These are phyloP conservation scores for Suhomyces prunicola DNA, from an alignment of 805 yeast genomes.

Conservation along the genomic window DNA sequence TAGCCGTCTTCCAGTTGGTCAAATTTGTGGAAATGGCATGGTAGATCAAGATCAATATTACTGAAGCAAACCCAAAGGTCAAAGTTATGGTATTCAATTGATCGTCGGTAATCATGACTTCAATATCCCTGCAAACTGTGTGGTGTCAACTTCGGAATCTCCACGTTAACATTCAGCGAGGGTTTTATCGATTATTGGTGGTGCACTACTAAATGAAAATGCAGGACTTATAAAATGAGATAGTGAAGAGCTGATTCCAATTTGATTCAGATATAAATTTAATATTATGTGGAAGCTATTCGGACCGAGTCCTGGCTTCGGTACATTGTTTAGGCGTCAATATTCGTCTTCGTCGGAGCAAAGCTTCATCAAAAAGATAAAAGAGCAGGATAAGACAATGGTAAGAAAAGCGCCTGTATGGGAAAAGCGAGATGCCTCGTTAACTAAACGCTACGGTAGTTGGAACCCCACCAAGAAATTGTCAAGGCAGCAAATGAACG, in stretches of 20 bases:
- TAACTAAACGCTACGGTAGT: constrained; percentile 57
- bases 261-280: background rate
- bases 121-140: background rate
- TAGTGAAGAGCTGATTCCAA: background rate
- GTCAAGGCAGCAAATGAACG: constrained; percentile 66
- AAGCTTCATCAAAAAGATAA: constrained; percentile 1
- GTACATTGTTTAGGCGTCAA: background rate
- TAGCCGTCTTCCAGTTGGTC: constrained; percentile 11
- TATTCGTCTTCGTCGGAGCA: background rate
- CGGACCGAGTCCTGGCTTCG: background rate
- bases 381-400: constrained; percentile 40
- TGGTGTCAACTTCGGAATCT: constrained; percentile 3
- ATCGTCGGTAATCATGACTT: constrained; percentile 73
- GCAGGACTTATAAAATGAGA: background rate
- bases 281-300: background rate
- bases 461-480: constrained; percentile 71
- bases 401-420: constrained; percentile 45
- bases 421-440: constrained; percentile 64
- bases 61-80: constrained; percentile 67
- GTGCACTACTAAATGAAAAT: background rate
- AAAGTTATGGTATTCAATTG: constrained; percentile 75
- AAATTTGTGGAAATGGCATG: constrained; percentile 60
- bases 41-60: constrained; percentile 68
- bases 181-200: background rate
- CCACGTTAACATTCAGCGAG: background rate